These are phyloP conservation scores for Neonothopanus nambi DNA, from an alignment of 1,284 basidiomycete species.

Conservation along the genomic window DNA sequence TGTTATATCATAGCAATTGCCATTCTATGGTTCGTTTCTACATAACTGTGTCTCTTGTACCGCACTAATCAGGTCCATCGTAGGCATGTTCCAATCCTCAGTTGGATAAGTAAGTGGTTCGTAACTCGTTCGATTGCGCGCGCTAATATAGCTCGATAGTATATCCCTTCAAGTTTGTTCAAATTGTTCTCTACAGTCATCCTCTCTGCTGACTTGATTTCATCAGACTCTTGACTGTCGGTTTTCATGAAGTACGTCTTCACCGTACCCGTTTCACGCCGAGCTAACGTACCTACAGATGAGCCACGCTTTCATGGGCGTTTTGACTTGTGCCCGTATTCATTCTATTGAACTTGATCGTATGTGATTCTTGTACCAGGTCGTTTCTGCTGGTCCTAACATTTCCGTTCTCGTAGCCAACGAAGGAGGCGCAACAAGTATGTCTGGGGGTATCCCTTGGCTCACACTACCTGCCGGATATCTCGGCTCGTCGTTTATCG, in stretches of 20 bases:
- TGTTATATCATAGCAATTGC: conserved; percentile 72
- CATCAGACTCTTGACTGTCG: conserved; percentile 74
- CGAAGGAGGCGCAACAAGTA: conserved; percentile 90
- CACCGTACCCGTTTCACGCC: background rate
- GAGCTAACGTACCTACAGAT: conserved; percentile 48
- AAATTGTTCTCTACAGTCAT: conserved; percentile 6
- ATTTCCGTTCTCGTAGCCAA: conserved; percentile 57
- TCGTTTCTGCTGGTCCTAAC: conserved; percentile 17
- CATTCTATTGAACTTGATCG: conserved; percentile 87
- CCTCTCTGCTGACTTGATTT: conserved; percentile 12
- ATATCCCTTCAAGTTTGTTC: conserved; percentile 88
- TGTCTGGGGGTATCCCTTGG: conserved; percentile 90
- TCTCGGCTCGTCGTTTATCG: conserved; percentile 89
- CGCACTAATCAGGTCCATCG: background rate
- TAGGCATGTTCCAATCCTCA: conserved; percentile 12
- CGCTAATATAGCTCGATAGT: conserved; percentile 66
- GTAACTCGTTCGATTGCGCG: background rate
- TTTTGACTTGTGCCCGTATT: conserved; percentile 90
- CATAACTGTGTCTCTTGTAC: background rate
- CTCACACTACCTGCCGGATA: conserved; percentile 90
- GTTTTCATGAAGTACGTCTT: conserved; percentile 79
- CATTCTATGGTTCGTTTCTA: conserved; percentile 64
- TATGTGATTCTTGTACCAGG: conserved; percentile 35
- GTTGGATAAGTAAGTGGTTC: conserved; percentile 14
- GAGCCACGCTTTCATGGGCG: conserved; percentile 79